Base-by-base conservation (phyloP, 306 rosid genomes). In the Rubus idaeus region DNA sequence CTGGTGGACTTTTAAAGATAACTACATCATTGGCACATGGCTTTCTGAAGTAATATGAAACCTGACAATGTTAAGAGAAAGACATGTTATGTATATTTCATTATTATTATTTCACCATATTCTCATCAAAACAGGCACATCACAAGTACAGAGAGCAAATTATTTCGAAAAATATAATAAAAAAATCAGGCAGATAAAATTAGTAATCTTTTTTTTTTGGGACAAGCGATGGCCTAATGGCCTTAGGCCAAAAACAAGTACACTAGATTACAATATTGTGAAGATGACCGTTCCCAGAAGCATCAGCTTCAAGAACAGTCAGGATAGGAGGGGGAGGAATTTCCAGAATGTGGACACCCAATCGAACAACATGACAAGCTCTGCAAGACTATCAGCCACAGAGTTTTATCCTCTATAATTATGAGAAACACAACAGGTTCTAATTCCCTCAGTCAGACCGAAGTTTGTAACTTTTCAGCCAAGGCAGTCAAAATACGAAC, bases 1-100 rank as follows among this genome's bases (percentile, higher is more conserved):
- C 96, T 1, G 98, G 99, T 74, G 99, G 98, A 77, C 98, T 96
- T 83, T 90, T 92, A 52, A 92, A 96, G 79, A 96, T 92, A 77
- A 92, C 97, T 20, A 96, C 90, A 80, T 92, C 99, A 78, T 91
- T 92, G 62, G 97, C 87, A 80, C 99, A 91, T 3, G 99, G 99
- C 85, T 88, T 87, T 86, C 99, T 89, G 83, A 95, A 91, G 75
- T 95, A 89, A 88, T 92, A 95, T 4, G 99, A 79, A 42, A 95
- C 98, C 98, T 95, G 89, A 81, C 73, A 87, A 81, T 50, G 78
- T 61, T 23, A 81, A 80, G 39, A 70, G 47, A 45, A 53, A 73
- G 57, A 60, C 66, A 66, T 68, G 74, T 76, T 49, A 41, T 7
- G 71, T 18, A 71, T 23, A 44, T 10, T 68, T n/a, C n/a, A n/a